Evolutionary conservation across 805 yeast genomes (phyloP), one percentile per base, ranked within the genome.

Genomic region (Hermanozyma aechmeae): DNA sequence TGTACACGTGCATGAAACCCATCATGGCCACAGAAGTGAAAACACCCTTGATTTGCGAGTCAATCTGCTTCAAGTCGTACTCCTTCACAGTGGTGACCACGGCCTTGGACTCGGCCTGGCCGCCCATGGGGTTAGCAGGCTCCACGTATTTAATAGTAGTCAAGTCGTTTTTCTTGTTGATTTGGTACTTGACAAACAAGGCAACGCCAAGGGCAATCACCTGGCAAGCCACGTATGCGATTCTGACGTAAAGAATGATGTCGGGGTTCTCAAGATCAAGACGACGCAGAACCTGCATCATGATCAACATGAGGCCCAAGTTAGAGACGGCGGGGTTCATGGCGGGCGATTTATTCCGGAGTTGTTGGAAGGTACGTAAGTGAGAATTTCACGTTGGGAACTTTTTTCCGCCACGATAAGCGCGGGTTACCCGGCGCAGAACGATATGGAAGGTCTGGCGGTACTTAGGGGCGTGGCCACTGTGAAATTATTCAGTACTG

Each of bases 1-100:
- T 76, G 76, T 89, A 89, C 38, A 92, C 51, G 61, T 92, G 98
- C 97, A 89, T 87, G 77, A 89, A 82, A 15, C 80, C 94, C 87
- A 92, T 87, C 95, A 92, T 85, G 48, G 94, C 96, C 45, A 87
- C 53, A 40, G 93, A 81, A 39, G 93, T 82, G 69, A 79, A 77
- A 43, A 85, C 73, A 40, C 93, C 75, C 61, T 82, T 85, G 58
- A 87, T 71, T 35, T 85, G 77, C 29, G 73, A 37, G 57, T 82
- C 76, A 38, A 89, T 71, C 65, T 89, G 96, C 52, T 76, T 71
- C 56, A 87, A 72, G 60, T 92, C 98, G 68, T 92, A 92, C 46
- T 92, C 96, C 68, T 76, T 84, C 41, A 86, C 85, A 30, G 97
- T 89, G 42, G 96, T 85, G 41, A 89, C 83, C 39, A 82, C 81